These are phyloP conservation scores for Neurospora sp. DNA, from an alignment of 495 filamentous ascomycete genomes.

Conservation along the genomic window DNA sequence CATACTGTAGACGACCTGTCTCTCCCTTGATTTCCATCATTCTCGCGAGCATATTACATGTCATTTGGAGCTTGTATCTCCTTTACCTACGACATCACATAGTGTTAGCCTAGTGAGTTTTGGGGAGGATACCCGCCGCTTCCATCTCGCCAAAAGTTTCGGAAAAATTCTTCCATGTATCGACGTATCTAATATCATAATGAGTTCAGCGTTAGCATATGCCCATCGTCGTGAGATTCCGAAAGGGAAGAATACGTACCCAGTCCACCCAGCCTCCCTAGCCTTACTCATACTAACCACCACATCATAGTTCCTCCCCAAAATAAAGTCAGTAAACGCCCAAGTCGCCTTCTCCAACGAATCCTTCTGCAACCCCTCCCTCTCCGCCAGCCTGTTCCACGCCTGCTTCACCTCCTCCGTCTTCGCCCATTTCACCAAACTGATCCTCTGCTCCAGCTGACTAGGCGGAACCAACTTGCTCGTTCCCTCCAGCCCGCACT, in stretches of 20 bases:
- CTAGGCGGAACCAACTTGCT: constrained; percentile 17
- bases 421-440: constrained; percentile 43
- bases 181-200: constrained; percentile 21
- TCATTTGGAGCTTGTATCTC: neutral
- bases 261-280: constrained; percentile 38
- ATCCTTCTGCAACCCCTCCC: constrained; percentile 36
- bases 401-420: constrained; percentile 39
- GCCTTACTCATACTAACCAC: constrained; percentile 50
- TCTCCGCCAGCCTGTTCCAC: constrained; percentile 34
- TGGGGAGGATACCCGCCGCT: constrained; percentile 25
- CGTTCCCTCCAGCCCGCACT: constrained; percentile 27
- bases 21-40: neutral
- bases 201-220: neutral
- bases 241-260: constrained; percentile 8
- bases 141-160: constrained; percentile 38
- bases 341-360: constrained; percentile 48
- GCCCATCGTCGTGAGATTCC: neutral
- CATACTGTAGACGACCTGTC: neutral
- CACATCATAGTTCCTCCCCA: constrained; percentile 41
- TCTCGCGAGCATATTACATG: no score
- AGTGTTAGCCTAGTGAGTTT: neutral
- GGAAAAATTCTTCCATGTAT: constrained; percentile 43
- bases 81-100: neutral
- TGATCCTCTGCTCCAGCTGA: constrained; percentile 35
- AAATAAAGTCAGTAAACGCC: constrained; percentile 39